Conservation (phyloP, 345 rosid species). For the Ailanthus altissimus region DNA sequence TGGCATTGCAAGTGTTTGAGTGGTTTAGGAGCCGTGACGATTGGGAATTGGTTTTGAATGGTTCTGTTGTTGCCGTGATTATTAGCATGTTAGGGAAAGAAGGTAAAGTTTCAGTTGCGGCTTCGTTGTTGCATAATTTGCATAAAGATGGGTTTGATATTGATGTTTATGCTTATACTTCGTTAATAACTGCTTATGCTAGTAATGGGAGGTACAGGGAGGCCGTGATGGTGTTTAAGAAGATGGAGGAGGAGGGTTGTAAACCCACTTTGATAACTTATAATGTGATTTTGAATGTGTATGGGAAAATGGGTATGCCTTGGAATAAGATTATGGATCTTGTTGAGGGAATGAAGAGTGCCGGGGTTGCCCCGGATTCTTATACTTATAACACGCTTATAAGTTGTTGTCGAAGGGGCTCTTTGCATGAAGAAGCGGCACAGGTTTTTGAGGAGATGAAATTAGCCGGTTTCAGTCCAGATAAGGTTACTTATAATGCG, state of each 20-base stretch:
- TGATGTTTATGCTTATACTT: constrained; percentile 82
- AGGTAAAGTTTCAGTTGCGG: constrained; percentile 59
- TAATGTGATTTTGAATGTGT: constrained; percentile 77
- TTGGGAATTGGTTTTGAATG: constrained; percentile 39
- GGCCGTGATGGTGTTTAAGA: constrained; percentile 67
- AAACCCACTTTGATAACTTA: constrained; percentile 84
- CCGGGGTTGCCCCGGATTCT: constrained; percentile 63
- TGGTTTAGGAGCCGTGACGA: constrained; percentile 69
- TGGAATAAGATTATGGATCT: constrained; percentile 74
- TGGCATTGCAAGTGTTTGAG: constrained; percentile 69
- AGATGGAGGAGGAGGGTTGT: constrained; percentile 88
- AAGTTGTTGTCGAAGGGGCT: constrained; percentile 80
- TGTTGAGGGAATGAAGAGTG: constrained; percentile 61
- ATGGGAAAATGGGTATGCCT: constrained; percentile 97
- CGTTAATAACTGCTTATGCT: constrained; percentile 68
- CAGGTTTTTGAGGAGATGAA: constrained; percentile 73
- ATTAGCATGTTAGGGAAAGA: constrained; percentile 69
- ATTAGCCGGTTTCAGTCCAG: constrained; percentile 67
- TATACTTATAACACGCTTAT: constrained; percentile 89
- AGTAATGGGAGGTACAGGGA: constrained; percentile 82
- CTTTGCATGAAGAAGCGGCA: constrained; percentile 81
- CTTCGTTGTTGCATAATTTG: constrained; percentile 55
- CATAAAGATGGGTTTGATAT: constrained; percentile 54
- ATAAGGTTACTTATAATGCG: constrained; percentile 81
- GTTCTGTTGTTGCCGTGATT: constrained; percentile 63